Percentiles rank a stretch among this genome's conserved stretches.
Evolutionary conservation across 164 flowering plant species (phyloP).

Genomic region (Vitis rotundifolia): DNA sequence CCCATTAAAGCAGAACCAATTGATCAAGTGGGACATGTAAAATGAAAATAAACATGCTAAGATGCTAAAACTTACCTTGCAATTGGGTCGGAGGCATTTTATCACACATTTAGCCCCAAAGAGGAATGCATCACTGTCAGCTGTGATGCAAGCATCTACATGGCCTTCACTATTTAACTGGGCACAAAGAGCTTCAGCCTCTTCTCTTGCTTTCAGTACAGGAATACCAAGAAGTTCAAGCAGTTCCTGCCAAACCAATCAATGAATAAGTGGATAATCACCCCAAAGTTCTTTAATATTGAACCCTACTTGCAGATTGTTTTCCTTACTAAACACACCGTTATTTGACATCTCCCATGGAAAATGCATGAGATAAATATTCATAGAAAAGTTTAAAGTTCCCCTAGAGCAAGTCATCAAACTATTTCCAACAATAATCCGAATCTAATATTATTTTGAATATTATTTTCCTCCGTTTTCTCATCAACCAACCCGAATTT

Average conservation of each 20-base stretch:
- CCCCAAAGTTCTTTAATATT: background rate
- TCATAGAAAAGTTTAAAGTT: no score
- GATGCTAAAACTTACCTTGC: slow-evolving; percentile 47
- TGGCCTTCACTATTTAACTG: slow-evolving; percentile 72
- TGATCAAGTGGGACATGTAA: background rate
- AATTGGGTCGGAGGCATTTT: slow-evolving; percentile 62
- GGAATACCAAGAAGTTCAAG: slow-evolving; percentile 92
- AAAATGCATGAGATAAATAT: no score
- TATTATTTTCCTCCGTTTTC: no score
- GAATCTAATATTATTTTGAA: no score
- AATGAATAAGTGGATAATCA: slow-evolving; percentile 5
- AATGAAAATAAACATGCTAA: background rate
- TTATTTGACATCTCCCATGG: no score
- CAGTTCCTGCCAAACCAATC: slow-evolving; percentile 54
- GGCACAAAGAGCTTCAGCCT: slow-evolving; percentile 97
- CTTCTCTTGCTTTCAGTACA: slow-evolving; percentile 68
- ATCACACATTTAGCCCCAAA: slow-evolving; percentile 91
- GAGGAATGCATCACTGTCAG: slow-evolving; percentile 94
- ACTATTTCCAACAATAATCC: no score
- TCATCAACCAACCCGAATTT: no score
- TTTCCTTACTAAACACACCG: no score
- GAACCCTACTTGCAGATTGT: no score
- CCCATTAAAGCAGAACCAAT: background rate
- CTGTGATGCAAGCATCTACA: slow-evolving; percentile 92
- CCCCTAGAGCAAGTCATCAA: no score